Conservation (phyloP, 805 yeast genomes). For the Sugiyamaella smithiae region DNA sequence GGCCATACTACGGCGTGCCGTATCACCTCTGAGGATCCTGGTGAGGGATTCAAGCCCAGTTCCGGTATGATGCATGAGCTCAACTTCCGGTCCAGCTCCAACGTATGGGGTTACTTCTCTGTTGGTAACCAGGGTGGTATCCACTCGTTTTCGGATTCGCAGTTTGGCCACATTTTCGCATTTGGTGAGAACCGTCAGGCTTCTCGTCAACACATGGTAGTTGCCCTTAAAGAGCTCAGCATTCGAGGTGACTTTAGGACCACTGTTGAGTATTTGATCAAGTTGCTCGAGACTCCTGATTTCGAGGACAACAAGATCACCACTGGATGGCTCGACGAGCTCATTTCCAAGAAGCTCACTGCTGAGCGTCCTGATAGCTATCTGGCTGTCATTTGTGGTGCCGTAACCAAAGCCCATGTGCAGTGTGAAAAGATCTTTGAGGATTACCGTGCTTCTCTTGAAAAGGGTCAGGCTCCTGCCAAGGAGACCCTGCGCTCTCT, state of each 20-base stretch:
- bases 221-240: constrained; percentile 91
- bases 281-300: constrained; percentile 91
- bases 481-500: constrained; percentile 79
- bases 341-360: constrained; percentile 87
- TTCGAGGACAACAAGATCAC: constrained; percentile 95
- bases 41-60: constrained; percentile 98
- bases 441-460: constrained; percentile 73
- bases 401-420: constrained; percentile 90
- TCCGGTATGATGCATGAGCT: constrained; percentile 96
- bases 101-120: constrained; percentile 99
- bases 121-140: constrained; percentile 95
- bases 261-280: constrained; percentile 94
- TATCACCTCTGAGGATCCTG: constrained; percentile 98
- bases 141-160: constrained; percentile 97
- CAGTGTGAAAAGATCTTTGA: constrained; percentile 66
- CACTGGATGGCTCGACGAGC: constrained; percentile 98
- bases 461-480: constrained; percentile 92
- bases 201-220: constrained; percentile 98
- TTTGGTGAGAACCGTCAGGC: constrained; percentile 98
- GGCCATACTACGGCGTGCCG: constrained; percentile 99
- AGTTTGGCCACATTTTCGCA: constrained; percentile 98
- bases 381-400: constrained; percentile 94
- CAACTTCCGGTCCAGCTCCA: constrained; percentile 94
- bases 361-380: constrained; percentile 95
- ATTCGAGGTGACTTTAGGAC: constrained; percentile 99